Evolutionary conservation across 345 rosid species (phyloP).

Genomic region (Salix koriyanagi): DNA sequence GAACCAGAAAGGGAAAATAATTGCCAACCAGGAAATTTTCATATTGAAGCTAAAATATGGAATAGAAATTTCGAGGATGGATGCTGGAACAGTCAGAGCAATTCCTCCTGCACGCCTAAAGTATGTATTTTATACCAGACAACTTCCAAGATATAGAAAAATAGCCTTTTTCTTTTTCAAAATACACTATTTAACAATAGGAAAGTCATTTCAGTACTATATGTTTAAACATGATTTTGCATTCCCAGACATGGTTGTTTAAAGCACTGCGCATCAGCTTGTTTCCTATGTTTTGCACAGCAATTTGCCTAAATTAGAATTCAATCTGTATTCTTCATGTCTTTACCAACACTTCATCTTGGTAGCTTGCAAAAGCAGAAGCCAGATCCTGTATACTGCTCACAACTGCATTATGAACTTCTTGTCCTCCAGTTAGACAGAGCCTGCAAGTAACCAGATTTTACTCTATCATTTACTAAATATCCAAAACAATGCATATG

Average conservation of each 20-base stretch:
- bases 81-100: background rate
- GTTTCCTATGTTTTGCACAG: background rate
- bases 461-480: background rate
- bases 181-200: background rate
- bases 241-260: background rate
- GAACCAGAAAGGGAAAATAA: slow-evolving; percentile 4
- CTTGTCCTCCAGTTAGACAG: slow-evolving; percentile 89
- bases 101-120: background rate
- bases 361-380: slow-evolving; percentile 67
- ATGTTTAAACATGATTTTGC: background rate
- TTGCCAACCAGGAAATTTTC: slow-evolving; percentile 18
- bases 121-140: background rate
- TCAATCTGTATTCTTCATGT: slow-evolving; percentile 14
- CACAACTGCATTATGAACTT: slow-evolving; percentile 84
- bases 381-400: slow-evolving; percentile 95
- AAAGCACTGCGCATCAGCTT: background rate
- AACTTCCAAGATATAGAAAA: background rate
- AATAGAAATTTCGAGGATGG: background rate
- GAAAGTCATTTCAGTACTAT: background rate
- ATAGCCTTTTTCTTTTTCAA: background rate
- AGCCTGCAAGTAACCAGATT: slow-evolving; percentile 39
- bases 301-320: slow-evolving; percentile 2
- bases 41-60: background rate
- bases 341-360: slow-evolving; percentile 93
- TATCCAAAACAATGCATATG: slow-evolving; percentile 3